Conservation (phyloP, 148 eudicot genomes). For the Camellia lanceoleosa region DNA sequence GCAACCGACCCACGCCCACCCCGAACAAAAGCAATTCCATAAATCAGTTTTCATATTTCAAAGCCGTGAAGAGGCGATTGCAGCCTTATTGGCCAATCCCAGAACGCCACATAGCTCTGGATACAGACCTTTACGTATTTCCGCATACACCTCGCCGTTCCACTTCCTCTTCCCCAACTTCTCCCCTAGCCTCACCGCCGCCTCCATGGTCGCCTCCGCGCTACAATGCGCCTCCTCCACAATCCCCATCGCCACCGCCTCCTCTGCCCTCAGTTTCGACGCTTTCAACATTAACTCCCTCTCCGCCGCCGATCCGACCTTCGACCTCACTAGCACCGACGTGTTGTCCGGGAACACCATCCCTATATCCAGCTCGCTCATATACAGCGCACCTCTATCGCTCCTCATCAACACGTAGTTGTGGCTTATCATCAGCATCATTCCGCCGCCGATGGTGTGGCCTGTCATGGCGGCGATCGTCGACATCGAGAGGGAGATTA, state of each 20-base stretch:
- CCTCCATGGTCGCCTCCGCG: conserved; percentile 29
- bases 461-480: conserved; percentile 38
- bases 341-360: conserved; percentile 46
- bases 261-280: conserved; percentile 32
- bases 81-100: conserved; percentile 19
- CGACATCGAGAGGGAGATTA: conserved; percentile 36
- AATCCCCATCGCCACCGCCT: conserved; percentile 44
- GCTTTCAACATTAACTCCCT: conserved; percentile 34
- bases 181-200: conserved; percentile 27
- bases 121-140: conserved; percentile 32
- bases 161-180: conserved; percentile 32
- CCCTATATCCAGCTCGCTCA: conserved; percentile 51
- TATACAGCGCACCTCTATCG: conserved; percentile 25
- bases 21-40: not conserved
- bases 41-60: not conserved
- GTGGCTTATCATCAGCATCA: conserved; percentile 35
- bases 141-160: conserved; percentile 33
- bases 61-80: conserved; percentile 22
- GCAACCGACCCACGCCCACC: too few species aligned
- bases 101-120: conserved; percentile 31
- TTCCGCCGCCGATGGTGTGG: conserved; percentile 41
- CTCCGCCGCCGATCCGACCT: conserved; percentile 28
- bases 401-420: conserved; percentile 35
- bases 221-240: conserved; percentile 29
- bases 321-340: conserved; percentile 29